These are phyloP conservation scores for Podospora anserina DNA, from an alignment of 495 filamentous ascomycete genomes.

Conservation along the genomic window DNA sequence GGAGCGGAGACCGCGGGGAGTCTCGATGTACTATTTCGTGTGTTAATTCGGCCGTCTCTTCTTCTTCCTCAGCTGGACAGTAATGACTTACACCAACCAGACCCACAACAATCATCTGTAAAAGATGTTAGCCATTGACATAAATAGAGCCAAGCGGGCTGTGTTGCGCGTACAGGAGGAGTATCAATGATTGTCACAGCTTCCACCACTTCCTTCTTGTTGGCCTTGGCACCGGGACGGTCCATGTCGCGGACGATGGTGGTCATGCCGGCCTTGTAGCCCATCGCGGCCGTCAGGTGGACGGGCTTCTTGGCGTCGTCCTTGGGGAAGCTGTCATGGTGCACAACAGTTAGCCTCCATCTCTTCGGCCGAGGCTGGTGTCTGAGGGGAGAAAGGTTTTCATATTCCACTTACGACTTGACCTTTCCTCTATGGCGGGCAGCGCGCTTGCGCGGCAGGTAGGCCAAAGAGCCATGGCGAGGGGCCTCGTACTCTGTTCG, in stretches of 20 bases:
- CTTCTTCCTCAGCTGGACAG: constrained; percentile 30
- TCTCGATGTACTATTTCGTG: constrained; percentile 79
- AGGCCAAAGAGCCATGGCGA: constrained; percentile 97
- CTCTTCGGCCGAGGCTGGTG: background rate
- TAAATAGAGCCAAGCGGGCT: constrained; percentile 57
- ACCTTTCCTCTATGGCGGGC: constrained; percentile 96
- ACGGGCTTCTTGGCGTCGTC: constrained; percentile 99
- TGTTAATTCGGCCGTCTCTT: constrained; percentile 22
- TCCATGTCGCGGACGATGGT: constrained; percentile 99
- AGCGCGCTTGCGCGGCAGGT: constrained; percentile 94
- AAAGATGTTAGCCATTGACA: constrained; percentile 61
- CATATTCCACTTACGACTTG: constrained; percentile 70
- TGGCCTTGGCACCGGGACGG: constrained; percentile 97
- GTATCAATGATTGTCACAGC: constrained; percentile 99
- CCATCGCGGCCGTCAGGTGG: constrained; percentile 96
- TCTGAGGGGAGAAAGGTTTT: constrained; percentile 9
- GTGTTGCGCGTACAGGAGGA: constrained; percentile 85
- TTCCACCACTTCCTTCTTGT: constrained; percentile 99
- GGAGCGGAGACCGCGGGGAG: constrained; percentile 97
- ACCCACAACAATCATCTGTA: constrained; percentile 96
- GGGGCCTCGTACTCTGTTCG: constrained; percentile 80
- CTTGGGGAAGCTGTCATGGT: constrained; percentile 83
- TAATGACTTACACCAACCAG: constrained; percentile 69
- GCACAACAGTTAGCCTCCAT: constrained; percentile 27
- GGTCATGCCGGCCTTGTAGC: constrained; percentile 99